These are phyloP conservation scores for Citrus mangshanensis DNA, from an alignment of 345 rosid species.

Conservation along the genomic window DNA sequence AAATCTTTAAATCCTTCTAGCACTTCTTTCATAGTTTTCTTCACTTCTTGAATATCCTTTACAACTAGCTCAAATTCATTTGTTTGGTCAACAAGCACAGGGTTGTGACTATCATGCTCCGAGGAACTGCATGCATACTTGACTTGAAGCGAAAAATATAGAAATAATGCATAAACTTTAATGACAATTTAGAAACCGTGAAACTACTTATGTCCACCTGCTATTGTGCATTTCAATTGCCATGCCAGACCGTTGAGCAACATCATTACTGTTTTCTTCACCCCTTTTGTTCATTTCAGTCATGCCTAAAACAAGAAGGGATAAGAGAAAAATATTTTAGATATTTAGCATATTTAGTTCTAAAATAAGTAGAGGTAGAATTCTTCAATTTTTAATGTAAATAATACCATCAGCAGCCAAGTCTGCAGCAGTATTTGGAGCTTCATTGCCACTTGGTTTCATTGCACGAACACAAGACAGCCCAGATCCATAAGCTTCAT, in stretches of 20 bases:
- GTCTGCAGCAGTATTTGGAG: neutral
- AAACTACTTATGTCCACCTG: neutral
- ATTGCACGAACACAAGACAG: neutral
- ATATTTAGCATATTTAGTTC: neutral
- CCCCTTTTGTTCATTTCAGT: neutral
- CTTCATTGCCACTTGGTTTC: neutral
- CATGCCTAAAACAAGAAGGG: neutral
- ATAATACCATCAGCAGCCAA: neutral
- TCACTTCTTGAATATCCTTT: neutral
- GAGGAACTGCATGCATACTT: neutral
- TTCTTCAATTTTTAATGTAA: neutral
- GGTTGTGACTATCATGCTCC: neutral
- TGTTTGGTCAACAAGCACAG: neutral
- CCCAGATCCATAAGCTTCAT: neutral
- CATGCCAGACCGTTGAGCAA: neutral
- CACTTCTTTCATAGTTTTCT: neutral
- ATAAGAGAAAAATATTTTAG: neutral
- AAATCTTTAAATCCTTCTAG: neutral
- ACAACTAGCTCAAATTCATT: neutral
- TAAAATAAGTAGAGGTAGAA: neutral
- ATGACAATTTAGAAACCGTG: neutral
- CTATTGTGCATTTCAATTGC: neutral
- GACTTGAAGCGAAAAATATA: neutral
- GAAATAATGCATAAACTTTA: neutral
- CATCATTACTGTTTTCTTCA: neutral